Base-by-base conservation (phyloP, 805 yeast species). In the Barnettozyma wickerhamii region DNA sequence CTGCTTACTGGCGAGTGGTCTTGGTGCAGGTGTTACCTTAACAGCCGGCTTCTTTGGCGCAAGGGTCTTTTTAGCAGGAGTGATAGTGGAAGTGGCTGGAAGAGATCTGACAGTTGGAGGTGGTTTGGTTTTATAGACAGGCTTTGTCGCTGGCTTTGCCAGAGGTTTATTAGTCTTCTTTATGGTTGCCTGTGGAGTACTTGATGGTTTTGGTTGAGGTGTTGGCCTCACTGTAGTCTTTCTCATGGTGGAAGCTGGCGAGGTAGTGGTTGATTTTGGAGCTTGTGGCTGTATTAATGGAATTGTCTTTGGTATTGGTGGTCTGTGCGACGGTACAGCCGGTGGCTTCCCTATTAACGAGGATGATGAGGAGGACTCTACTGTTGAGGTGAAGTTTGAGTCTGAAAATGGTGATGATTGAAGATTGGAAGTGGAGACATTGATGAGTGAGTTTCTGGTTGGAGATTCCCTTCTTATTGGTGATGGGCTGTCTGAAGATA, bases 261-360 rank as follows among this genome's bases (percentile, higher is more conserved):
- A 23, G 26, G 3, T 14, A 10, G 45, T 40, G 9, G 41, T 38
- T 30, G 46, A 40, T 24, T 38, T 42, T 14, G 39, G 20, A 2
- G 21, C 10, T 17, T 46, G 15, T 15, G 46, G 35, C 10, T 28
- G 33, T 7, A 20, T n/a, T 3, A 30, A 23, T 27, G 37, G 50
- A 27, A 21, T 38, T 10, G 36, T 38, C 30, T 30, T 40, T 24
- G 38, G 43, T 10, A 38, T 38, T 28, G 45, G 42, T 10, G 45
- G 42, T 38, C 42, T 41, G 10, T 20, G 10, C 13, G 30, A 7
- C 21, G 36, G 19, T 5, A 19, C 19, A 1, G 36, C 19, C 28
- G 38, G 33, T 19, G 36, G 35, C 20, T 29, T 15, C 14, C 13
- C n/a, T 31, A 26, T 7, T 12, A 18, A 23, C 19, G 19, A 19